Conservation (phyloP, 495 filamentous ascomycete species). For the Trypethelium eluteriae region DNA sequence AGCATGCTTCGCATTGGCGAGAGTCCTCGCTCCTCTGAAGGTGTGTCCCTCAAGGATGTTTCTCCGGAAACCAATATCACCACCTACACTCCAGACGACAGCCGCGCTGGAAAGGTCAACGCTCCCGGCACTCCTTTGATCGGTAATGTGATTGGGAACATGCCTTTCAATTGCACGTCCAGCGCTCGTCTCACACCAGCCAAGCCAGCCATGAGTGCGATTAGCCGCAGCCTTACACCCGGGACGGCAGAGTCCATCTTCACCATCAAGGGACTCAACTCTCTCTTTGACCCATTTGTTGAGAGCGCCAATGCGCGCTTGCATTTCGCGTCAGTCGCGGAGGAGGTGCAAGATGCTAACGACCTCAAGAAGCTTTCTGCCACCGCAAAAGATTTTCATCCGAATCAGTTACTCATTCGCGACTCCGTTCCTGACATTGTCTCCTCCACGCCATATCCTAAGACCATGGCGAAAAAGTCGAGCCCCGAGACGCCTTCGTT, state of each 20-base stretch:
- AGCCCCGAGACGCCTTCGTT: neutral
- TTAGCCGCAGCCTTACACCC: neutral
- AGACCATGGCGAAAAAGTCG: neutral
- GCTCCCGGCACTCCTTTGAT: neutral
- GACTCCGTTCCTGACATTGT: constrained; percentile 6
- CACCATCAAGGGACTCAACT: constrained; percentile 3
- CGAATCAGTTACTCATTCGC: neutral
- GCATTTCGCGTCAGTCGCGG: neutral
- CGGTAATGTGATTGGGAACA: neutral
- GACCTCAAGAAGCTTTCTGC: constrained; percentile 7
- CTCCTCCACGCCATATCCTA: constrained; percentile 1
- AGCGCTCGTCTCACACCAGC: constrained; percentile 4
- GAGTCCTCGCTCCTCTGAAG: constrained; percentile 12
- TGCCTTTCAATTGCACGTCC: neutral
- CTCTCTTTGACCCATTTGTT: constrained; percentile 4
- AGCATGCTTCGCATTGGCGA: neutral
- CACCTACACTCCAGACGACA: constrained; percentile 12
- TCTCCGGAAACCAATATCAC: constrained; percentile 14
- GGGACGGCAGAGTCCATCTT: neutral
- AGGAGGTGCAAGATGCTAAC: neutral
- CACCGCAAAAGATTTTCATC: constrained; percentile 6
- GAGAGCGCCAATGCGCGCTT: neutral
- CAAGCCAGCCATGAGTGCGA: neutral
- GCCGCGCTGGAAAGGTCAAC: neutral
- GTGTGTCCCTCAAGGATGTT: constrained; percentile 6